Conservation (phyloP, 2,329 filamentous ascomycete species). For the Penicillium sclerotigenum region DNA sequence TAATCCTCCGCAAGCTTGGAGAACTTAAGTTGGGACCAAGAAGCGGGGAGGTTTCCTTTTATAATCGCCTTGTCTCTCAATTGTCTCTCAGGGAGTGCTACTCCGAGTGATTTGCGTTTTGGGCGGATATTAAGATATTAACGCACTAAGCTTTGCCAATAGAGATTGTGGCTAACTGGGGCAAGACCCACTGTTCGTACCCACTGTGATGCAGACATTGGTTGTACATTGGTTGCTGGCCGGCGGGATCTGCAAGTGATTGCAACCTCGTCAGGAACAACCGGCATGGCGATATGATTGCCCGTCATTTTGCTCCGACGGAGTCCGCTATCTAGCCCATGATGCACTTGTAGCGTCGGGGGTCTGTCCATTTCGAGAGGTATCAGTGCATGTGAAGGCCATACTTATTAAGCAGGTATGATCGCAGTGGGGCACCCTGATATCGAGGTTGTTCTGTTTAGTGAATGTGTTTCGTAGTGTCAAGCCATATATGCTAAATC, state of each 20-base stretch:
- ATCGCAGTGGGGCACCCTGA: background rate
- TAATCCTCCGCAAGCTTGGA: background rate
- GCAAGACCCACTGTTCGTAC: background rate
- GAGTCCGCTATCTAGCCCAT: background rate
- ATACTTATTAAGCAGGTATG: background rate
- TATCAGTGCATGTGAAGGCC: too few relatives aligned
- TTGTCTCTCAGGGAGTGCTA: too few relatives aligned
- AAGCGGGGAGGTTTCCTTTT: background rate
- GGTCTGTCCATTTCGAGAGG: background rate
- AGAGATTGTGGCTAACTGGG: background rate
- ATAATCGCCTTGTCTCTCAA: background rate
- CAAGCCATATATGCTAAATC: background rate
- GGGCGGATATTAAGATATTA: background rate
- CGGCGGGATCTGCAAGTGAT: background rate
- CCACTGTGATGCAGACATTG: conserved; percentile 4
- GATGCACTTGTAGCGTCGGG: background rate
- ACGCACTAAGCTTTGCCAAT: background rate
- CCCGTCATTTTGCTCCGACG: background rate
- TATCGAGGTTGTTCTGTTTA: background rate
- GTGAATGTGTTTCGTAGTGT: background rate
- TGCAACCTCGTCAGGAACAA: conserved; percentile 17
- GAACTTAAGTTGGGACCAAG: background rate
- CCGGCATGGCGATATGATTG: conserved; percentile 15
- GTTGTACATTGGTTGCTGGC: conserved; percentile 2
- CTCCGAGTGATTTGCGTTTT: background rate